Evolutionary conservation across 495 filamentous ascomycete genomes (phyloP), one percentile per base, ranked within the genome.

Genomic region (Penicillium canescens): DNA sequence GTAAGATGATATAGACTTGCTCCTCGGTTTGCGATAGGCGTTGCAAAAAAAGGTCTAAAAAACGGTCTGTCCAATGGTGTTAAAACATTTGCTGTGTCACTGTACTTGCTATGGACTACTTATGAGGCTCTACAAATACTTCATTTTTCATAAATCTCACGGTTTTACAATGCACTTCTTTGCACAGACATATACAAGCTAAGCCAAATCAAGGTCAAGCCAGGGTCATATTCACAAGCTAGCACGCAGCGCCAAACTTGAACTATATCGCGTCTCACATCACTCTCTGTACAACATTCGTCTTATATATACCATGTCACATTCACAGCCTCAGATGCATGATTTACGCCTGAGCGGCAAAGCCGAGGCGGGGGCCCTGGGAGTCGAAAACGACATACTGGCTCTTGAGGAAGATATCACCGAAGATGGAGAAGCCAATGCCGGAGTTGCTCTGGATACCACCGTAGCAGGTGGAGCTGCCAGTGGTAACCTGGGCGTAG

Each of bases 401-500:
- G 54, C 81, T 80, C 78, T 92, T 92, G 55, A 94, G 79, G 61
- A 89, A 89, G 42, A 91, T 78, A 54, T 92, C 89, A 37, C 89
- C 89, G 47, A 86, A 85, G 67, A 94, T 90, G 51, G 78, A 78
- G 63, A 89, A 82, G 20, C 77, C 81, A 23, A 89, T 75, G 45
- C 83, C 83, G 12, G 71, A 68, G 69, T 86, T 82, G 47, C 67
- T 67, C 72, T 89, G 86, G 52, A 90, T 77, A 16, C 82, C 82
- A 46, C 87, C 87, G 61, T 76, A 84, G 72, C 87, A 90, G 48
- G 61, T 77, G 39, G 68, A 77, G 46, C 77, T 70, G 43, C 66
- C 68, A 13, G 69, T 61, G 16, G 66, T 69, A 59, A 75, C 36
- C 20, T 73, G 71, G 4, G 74, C 63, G 56, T 71, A 76, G 52